Conservation (phyloP, 2,329 filamentous ascomycete species). For the Alternaria ethzedia region DNA sequence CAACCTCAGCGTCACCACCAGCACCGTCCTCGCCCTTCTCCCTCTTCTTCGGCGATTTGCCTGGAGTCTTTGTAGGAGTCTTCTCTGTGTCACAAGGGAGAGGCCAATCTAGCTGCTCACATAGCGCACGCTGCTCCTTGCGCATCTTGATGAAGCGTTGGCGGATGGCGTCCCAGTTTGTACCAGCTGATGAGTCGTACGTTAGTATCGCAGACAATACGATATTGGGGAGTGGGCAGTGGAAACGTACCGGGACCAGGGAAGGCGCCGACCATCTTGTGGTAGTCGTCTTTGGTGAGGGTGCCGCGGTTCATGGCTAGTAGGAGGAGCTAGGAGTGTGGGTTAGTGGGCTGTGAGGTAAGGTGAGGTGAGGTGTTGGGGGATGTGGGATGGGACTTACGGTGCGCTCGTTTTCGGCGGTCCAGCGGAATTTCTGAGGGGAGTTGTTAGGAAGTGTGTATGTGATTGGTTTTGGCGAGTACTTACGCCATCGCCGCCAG, state of each 20-base stretch:
- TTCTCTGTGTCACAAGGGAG: background rate
- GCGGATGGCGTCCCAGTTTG: background rate
- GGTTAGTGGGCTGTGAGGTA: background rate
- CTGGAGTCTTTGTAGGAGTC: background rate
- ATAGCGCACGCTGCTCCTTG: background rate
- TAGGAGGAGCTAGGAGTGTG: background rate
- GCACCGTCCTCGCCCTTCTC: background rate
- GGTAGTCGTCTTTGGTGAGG: background rate
- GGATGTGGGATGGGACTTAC: background rate
- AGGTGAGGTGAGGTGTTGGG: too few species aligned
- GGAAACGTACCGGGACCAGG: background rate
- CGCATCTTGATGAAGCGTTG: background rate
- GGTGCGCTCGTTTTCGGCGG: background rate
- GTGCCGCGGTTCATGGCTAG: background rate
- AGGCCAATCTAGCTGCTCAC: background rate
- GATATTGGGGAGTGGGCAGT: background rate
- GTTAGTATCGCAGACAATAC: too few species aligned
- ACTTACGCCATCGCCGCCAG: background rate
- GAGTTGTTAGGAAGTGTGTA: background rate
- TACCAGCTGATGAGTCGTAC: background rate
- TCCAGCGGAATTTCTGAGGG: background rate
- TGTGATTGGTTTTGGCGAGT: background rate
- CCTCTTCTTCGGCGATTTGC: background rate
- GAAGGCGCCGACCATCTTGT: background rate
- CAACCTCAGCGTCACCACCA: background rate